Percentiles rank a stretch among this genome's conserved stretches.
Evolutionary conservation across 192 early-diverging fungal species (phyloP).

Genomic region (Mortierella hygrophila): DNA sequence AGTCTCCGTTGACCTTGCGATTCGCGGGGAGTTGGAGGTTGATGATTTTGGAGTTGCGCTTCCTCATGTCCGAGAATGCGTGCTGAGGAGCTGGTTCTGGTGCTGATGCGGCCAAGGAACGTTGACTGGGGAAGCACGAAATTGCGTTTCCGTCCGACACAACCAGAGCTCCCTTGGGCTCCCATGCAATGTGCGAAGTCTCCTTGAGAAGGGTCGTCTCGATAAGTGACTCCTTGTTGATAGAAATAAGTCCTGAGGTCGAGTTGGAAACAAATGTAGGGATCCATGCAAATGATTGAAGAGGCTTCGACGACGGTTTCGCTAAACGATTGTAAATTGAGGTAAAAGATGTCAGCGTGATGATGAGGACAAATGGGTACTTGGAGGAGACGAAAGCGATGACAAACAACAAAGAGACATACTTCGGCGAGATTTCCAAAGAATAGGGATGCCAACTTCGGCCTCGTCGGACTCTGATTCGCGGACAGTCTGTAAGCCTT

Average conservation of each 20-base stretch:
- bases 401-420: background rate
- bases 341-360: background rate
- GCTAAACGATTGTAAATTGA: slow-evolving; percentile 23
- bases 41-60: slow-evolving; percentile 42
- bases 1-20: slow-evolving; percentile 25
- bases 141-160: slow-evolving; percentile 55
- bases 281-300: slow-evolving; percentile 68
- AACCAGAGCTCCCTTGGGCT: slow-evolving; percentile 64
- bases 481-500: slow-evolving; percentile 40
- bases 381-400: background rate
- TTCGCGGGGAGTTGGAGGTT: slow-evolving; percentile 51
- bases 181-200: slow-evolving; percentile 64
- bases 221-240: slow-evolving; percentile 66
- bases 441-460: slow-evolving; percentile 57
- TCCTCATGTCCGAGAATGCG: slow-evolving; percentile 48
- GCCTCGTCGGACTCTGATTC: slow-evolving; percentile 41
- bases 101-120: slow-evolving; percentile 21
- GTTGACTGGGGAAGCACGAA: slow-evolving; percentile 52
- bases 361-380: background rate
- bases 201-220: slow-evolving; percentile 67
- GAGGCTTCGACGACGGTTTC: slow-evolving; percentile 47
- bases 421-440: slow-evolving; percentile 64
- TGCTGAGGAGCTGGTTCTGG: slow-evolving; percentile 42
- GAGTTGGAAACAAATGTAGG: slow-evolving; percentile 55
- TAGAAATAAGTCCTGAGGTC: slow-evolving; percentile 62